phyloP scores from a whole-genome alignment of 2,329 filamentous ascomycete species.

The Penicillium frequentans region DNA sequence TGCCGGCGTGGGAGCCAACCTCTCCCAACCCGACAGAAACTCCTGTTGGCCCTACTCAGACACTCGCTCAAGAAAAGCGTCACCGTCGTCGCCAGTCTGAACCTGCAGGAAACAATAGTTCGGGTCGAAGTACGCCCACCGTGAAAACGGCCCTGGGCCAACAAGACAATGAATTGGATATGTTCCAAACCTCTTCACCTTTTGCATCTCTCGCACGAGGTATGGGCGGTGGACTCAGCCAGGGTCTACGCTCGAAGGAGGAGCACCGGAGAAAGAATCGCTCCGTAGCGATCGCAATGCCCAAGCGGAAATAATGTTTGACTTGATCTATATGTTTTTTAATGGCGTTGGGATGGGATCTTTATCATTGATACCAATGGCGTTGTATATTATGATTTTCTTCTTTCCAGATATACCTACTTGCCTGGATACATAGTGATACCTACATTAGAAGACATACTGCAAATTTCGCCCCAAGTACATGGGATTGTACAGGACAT shows the following conservation, averaged over 20 bases:
- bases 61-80: slow-evolving; percentile 17
- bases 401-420: background rate
- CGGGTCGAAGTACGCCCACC: slow-evolving; percentile 12
- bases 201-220: slow-evolving; percentile 44
- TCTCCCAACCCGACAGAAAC: slow-evolving; percentile 9
- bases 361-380: background rate
- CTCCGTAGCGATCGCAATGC: slow-evolving; percentile 12
- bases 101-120: slow-evolving; percentile 11
- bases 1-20: slow-evolving; percentile 24
- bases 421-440: no score
- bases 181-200: slow-evolving; percentile 36
- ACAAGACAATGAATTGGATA: slow-evolving; percentile 35
- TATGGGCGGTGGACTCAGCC: slow-evolving; percentile 43
- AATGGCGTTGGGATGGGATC: background rate
- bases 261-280: slow-evolving; percentile 29
- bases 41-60: background rate
- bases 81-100: slow-evolving; percentile 20
- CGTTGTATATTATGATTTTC: background rate
- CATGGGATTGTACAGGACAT: no score
- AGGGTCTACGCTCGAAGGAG: slow-evolving; percentile 36
- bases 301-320: slow-evolving; percentile 7
- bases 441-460: no score
- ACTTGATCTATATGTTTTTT: background rate
- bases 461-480: no score
- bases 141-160: slow-evolving; percentile 23